Conservation (phyloP, 2,329 filamentous ascomycete species). For the Dactylellina drechsleri region DNA sequence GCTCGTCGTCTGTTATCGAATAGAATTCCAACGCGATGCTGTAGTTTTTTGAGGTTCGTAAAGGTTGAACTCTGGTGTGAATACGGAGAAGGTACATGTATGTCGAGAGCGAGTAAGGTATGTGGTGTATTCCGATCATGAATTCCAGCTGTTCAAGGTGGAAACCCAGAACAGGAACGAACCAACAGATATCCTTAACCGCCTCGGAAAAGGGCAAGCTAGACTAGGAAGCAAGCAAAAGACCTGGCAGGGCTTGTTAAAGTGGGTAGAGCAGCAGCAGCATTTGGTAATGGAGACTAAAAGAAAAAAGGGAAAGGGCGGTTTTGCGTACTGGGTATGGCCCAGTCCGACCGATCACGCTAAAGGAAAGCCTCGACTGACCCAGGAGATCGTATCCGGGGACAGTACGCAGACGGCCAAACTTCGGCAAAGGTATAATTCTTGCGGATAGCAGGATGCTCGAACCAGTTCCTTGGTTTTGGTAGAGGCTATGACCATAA, state of each 20-base stretch:
- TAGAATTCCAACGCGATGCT: not conserved
- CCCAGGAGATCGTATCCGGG: slow-evolving; percentile 37
- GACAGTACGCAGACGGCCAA: slow-evolving; percentile 40
- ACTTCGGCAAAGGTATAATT: slow-evolving; percentile 43
- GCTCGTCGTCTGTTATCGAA: not conserved
- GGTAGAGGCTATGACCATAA: slow-evolving; percentile 1
- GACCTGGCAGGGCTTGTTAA: slow-evolving; percentile 19
- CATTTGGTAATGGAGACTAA: slow-evolving; percentile 4
- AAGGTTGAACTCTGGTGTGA: not conserved
- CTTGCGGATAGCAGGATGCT: slow-evolving; percentile 23
- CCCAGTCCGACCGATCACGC: slow-evolving; percentile 40
- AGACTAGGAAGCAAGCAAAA: slow-evolving; percentile 16
- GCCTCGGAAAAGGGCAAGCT: slow-evolving; percentile 22
- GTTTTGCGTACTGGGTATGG: slow-evolving; percentile 26
- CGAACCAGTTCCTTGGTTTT: slow-evolving; percentile 35
- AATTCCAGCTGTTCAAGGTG: not conserved
- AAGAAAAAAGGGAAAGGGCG: slow-evolving; percentile 19
- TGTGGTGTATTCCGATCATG: slow-evolving; percentile 3
- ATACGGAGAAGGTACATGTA: too few relatives aligned
- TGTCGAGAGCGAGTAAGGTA: not conserved
- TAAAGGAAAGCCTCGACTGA: slow-evolving; percentile 31
- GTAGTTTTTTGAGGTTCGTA: slow-evolving; percentile 4
- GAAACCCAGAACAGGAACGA: slow-evolving; percentile 34
- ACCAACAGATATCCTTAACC: slow-evolving; percentile 31
- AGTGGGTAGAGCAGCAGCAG: slow-evolving; percentile 5